A percentile compares a stretch with the other conserved stretches of the same genome.
Conservation (phyloP, 129 eudicot species). For the Tagetes erecta region DNA sequence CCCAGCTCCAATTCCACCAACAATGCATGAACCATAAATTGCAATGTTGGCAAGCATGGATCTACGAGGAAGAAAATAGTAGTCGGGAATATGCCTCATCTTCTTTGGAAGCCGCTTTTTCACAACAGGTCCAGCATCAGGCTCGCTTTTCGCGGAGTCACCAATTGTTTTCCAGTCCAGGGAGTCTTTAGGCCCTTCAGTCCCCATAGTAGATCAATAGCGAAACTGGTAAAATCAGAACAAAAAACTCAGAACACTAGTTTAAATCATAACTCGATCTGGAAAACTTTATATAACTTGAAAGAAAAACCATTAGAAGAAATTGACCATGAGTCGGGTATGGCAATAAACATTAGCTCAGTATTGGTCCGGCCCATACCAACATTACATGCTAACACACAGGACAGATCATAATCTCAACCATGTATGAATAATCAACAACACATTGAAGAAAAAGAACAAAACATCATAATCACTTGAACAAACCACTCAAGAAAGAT, state of each 20-base stretch:
- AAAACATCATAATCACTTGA: background rate
- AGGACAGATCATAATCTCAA: constrained; percentile 6
- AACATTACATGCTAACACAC: too few relatives aligned
- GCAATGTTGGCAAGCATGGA: constrained; percentile 64
- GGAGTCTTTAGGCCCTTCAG: constrained; percentile 58
- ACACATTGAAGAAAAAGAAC: background rate
- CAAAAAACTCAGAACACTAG: too few relatives aligned
- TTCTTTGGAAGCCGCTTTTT: constrained; percentile 72
- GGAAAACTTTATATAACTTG: too few relatives aligned
- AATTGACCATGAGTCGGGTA: too few relatives aligned
- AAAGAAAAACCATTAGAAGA: too few relatives aligned
- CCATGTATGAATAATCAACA: constrained; percentile 22
- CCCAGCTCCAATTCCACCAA: constrained; percentile 90
- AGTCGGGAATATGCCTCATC: constrained; percentile 73
- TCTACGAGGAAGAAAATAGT: constrained; percentile 84
- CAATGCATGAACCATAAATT: constrained; percentile 75
- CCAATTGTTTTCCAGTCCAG: constrained; percentile 77
- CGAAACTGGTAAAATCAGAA: too few relatives aligned
- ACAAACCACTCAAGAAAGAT: background rate
- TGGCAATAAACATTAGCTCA: too few relatives aligned
- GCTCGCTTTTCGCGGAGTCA: constrained; percentile 34
- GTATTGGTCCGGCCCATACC: too few relatives aligned
- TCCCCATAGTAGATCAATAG: constrained; percentile 41
- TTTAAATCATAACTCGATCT: too few relatives aligned
- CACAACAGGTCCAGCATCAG: constrained; percentile 49